These are phyloP conservation scores for Dendryphion nanum DNA, from an alignment of 2,329 filamentous ascomycete genomes.

Conservation along the genomic window DNA sequence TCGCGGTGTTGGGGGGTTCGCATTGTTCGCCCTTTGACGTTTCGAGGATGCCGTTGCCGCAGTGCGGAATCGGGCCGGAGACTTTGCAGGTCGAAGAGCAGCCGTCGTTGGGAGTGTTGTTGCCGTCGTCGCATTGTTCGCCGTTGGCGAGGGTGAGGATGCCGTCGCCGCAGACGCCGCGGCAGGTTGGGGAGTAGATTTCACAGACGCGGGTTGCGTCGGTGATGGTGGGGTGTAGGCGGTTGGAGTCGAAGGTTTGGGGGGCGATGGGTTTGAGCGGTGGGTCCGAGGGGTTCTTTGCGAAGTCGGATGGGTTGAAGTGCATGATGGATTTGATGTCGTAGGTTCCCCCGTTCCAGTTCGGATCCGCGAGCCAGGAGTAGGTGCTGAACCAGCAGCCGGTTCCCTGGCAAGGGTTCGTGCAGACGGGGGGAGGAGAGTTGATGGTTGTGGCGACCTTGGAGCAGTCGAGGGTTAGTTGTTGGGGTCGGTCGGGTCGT, in stretches of 20 bases:
- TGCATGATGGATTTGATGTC: conserved; percentile 15
- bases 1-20: neutral
- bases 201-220: conserved; percentile 14
- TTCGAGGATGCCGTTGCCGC: neutral
- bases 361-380: too few species aligned
- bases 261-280: conserved; percentile 2
- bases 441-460: too few species aligned
- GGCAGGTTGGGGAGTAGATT: conserved; percentile 11
- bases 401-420: too few species aligned
- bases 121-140: conserved; percentile 17
- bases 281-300: conserved; percentile 6
- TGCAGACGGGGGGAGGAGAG: too few species aligned
- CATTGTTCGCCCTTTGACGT: neutral
- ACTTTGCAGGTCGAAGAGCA: conserved; percentile 11
- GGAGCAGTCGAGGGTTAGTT: too few species aligned
- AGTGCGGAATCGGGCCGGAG: neutral
- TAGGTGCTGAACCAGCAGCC: too few species aligned
- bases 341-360: too few species aligned
- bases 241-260: too few species aligned
- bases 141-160: conserved; percentile 6
- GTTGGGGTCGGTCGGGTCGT: conserved; percentile 14
- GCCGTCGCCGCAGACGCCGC: conserved; percentile 12
- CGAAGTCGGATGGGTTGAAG: conserved; percentile 9
- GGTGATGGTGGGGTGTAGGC: conserved; percentile 7
- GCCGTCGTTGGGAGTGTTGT: conserved; percentile 12